phyloP scores from a whole-genome alignment of 129 eudicot genomes.

The Apium graveolens region DNA sequence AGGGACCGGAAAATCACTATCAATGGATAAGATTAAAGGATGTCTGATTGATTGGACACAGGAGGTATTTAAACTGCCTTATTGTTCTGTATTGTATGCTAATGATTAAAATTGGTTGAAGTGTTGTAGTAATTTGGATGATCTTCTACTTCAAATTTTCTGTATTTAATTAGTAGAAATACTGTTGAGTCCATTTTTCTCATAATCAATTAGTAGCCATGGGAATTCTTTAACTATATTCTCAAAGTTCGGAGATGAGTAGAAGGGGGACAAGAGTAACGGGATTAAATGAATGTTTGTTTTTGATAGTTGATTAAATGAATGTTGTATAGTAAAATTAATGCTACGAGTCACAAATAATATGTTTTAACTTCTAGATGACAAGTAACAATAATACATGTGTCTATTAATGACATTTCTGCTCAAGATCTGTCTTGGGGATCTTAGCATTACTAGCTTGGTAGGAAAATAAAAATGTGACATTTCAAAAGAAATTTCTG shows the following conservation, averaged over 20 bases:
- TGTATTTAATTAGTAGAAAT: not conserved
- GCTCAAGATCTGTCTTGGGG: not conserved
- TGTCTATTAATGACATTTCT: not conserved
- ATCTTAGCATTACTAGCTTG: not conserved
- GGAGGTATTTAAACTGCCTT: conserved; percentile 45
- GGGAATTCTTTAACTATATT: not conserved
- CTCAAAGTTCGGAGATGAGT: not conserved
- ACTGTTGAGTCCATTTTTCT: not conserved
- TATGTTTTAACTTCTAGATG: not conserved
- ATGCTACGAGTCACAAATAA: not conserved
- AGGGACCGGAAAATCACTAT: conserved; percentile 88
- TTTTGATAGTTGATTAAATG: too few species aligned
- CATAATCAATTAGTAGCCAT: not conserved
- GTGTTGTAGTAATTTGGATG: not conserved
- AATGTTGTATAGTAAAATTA: not conserved
- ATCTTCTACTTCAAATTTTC: not conserved
- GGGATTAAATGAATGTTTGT: not conserved
- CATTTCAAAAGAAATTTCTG: not conserved
- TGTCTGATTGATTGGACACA: conserved; percentile 57
- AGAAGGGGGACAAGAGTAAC: not conserved
- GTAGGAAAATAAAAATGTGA: not conserved
- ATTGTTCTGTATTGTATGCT: not conserved
- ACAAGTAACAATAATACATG: not conserved
- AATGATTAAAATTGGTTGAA: not conserved
- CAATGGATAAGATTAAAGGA: conserved; percentile 69